These are phyloP conservation scores for Triticum dicoccoides DNA, from an alignment of 176 grass and related monocot species.

Conservation along the genomic window DNA sequence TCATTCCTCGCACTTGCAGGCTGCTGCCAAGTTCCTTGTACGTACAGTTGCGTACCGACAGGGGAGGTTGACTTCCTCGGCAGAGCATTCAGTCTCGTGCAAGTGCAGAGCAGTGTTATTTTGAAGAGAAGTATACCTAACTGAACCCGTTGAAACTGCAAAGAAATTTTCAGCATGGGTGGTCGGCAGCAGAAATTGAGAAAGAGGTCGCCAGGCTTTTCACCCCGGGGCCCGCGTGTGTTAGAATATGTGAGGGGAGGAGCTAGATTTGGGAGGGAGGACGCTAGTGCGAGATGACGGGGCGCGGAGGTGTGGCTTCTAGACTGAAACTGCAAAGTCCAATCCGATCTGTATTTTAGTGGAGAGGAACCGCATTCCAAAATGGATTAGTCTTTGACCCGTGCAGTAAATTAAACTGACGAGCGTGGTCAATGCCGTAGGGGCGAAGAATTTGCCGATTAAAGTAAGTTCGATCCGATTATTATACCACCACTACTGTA, in stretches of 20 bases:
- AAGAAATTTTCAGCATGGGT: neutral
- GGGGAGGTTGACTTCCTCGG: slow-evolving; percentile 32
- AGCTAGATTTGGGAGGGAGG: slow-evolving; percentile 6
- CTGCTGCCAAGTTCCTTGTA: neutral
- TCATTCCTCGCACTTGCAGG: neutral
- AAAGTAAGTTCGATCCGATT: neutral
- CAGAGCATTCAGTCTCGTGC: slow-evolving; percentile 14
- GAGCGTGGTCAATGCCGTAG: slow-evolving; percentile 2
- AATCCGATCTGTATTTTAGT: slow-evolving; percentile 23
- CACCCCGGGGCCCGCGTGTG: neutral
- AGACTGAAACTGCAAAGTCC: slow-evolving; percentile 18
- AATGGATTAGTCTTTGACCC: neutral
- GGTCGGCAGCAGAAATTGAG: neutral
- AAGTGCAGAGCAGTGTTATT: neutral
- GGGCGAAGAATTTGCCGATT: neutral
- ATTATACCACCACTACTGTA: too few species aligned
- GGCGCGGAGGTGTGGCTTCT: slow-evolving; percentile 15
- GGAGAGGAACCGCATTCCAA: slow-evolving; percentile 38
- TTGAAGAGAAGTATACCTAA: neutral
- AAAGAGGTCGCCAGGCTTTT: neutral
- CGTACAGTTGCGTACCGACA: neutral
- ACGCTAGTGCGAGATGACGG: slow-evolving; percentile 29
- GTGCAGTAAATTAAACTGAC: neutral
- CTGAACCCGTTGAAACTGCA: neutral
- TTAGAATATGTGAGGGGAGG: neutral